phyloP scores from a whole-genome alignment of 495 filamentous ascomycete species.

The Opeltia flavorubescens region DNA sequence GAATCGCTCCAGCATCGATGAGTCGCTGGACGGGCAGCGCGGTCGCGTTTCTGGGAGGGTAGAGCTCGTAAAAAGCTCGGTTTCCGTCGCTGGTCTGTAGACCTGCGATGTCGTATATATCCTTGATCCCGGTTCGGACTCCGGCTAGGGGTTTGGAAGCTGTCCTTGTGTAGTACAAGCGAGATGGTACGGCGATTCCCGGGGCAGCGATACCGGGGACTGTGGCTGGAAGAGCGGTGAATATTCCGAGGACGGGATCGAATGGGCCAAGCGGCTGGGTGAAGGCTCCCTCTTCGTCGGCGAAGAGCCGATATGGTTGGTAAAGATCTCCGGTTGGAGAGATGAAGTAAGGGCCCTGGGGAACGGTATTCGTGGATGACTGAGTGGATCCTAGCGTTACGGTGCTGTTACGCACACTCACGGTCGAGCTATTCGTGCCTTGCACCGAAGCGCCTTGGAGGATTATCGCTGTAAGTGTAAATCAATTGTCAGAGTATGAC shows the following conservation, averaged over 20 bases:
- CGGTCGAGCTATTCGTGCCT: background rate
- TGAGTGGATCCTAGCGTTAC: background rate
- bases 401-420: background rate
- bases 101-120: constrained; percentile 44
- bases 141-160: constrained; percentile 30
- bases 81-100: constrained; percentile 40
- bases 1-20: constrained; percentile 42
- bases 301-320: constrained; percentile 34
- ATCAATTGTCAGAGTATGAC: background rate
- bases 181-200: constrained; percentile 36
- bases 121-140: constrained; percentile 45
- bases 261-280: constrained; percentile 15
- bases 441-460: background rate
- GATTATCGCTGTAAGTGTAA: constrained; percentile 3
- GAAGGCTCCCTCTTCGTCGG: constrained; percentile 31
- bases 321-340: constrained; percentile 25
- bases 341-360: constrained; percentile 35
- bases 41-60: constrained; percentile 29
- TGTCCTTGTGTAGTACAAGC: constrained; percentile 35
- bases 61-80: constrained; percentile 40
- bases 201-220: constrained; percentile 20
- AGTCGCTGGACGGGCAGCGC: constrained; percentile 37
- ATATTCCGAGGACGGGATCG: constrained; percentile 10
- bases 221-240: constrained; percentile 28
- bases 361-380: constrained; percentile 15